Base-by-base conservation (phyloP, 176 grass and related monocot genomes). In the Triticum aestivum region DNA sequence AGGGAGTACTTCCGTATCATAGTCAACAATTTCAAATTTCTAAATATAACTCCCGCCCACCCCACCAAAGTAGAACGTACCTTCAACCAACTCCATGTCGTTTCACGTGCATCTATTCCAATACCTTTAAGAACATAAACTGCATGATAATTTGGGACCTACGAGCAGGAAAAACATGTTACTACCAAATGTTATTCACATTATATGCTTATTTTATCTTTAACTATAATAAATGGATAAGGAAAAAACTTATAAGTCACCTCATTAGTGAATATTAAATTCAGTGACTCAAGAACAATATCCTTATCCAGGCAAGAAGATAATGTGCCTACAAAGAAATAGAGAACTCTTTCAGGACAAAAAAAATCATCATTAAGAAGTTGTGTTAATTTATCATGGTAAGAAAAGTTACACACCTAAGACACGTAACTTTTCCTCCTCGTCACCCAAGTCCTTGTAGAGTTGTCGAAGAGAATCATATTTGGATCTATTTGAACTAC, bases 41-140 rank as follows among this genome's bases (percentile, higher is more conserved):
- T 14, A 84, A 69, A 86, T 4, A 61, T 32, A 58, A 35, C 77
- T 63, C 39, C 11, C 3, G 24, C 18, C 42, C 3, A 2, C 18
- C 33, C 6, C 15, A 37, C 2, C 69, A 44, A 72, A 86, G 39
- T 52, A 73, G 15, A 79, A 33, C 61, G 41, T 89, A 94, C 94
- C 92, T 97, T 92, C 76, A 97, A 79, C 92, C 94, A 97, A 79
- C 24, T 24, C 94, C 94, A 97, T 77, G 86, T 35, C 20, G 73
- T 87, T 89, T 94, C 90, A 26, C 90, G 92, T 69, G 88, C 80
- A 81, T 94, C 42, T 72, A 76, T 84, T 8, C 29, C 52, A 54
- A 89, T 66, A 87, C 73, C 82, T 79, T 38, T 6, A 86, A 97
- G 84, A 24, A 91, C 11, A 83, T 77, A 80, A 86, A 83, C 5